Conservation (phyloP, 768 basidiomycete genomes). For the Leccinum broughii region DNA sequence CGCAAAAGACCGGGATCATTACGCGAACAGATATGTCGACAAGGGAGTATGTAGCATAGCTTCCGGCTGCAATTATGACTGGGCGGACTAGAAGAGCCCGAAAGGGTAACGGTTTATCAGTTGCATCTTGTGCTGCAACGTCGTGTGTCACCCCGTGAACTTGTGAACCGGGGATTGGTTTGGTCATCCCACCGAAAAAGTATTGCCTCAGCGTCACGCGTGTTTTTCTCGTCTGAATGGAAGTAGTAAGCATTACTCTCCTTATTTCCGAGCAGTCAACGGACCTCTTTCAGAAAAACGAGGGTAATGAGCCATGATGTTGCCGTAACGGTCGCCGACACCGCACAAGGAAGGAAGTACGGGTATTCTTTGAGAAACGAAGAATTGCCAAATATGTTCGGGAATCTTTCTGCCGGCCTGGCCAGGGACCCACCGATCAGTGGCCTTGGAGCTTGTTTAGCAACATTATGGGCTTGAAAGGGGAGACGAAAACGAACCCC, state of each 20-base stretch:
- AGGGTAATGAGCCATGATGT: constrained; percentile 51
- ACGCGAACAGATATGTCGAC: constrained; percentile 65
- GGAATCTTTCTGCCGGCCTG: constrained; percentile 66
- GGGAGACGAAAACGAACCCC: constrained; percentile 36
- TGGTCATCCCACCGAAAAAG: constrained; percentile 13
- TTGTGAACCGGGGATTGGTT: not conserved
- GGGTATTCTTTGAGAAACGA: constrained; percentile 65
- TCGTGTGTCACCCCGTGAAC: not conserved
- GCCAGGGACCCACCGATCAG: constrained; percentile 67
- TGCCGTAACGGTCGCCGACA: constrained; percentile 55
- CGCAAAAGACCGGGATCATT: constrained; percentile 35
- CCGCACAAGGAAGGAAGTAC: constrained; percentile 71
- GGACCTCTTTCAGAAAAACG: constrained; percentile 57
- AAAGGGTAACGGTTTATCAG: constrained; percentile 41
- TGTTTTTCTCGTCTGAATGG: constrained; percentile 18
- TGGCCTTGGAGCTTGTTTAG: constrained; percentile 45
- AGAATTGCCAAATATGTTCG: constrained; percentile 52
- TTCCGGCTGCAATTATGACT: constrained; percentile 57
- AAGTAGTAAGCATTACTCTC: not conserved
- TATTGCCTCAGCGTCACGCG: constrained; percentile 18
- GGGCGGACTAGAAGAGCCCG: constrained; percentile 47
- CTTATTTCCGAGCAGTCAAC: not conserved
- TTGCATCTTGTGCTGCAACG: not conserved
- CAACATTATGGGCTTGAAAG: not conserved
- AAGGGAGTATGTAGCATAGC: constrained; percentile 61